Conservation (phyloP, 306 rosid species). For the Prunus mongolica region DNA sequence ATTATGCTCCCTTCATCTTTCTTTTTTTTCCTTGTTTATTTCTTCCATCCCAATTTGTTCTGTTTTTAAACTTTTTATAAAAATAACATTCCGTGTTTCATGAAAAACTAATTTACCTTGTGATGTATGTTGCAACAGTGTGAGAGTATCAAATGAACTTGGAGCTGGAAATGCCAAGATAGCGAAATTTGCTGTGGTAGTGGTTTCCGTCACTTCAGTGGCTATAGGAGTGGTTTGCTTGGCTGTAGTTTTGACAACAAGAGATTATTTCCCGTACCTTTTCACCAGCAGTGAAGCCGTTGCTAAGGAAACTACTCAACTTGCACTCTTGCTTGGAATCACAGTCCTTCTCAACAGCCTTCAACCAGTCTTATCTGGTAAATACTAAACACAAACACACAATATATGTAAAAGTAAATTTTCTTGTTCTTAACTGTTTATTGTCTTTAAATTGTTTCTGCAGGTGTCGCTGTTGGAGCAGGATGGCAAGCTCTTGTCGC, state of each 20-base stretch:
- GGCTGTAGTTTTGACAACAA: slow-evolving; percentile 41
- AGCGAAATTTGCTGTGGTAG: slow-evolving; percentile 63
- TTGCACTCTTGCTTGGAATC: slow-evolving; percentile 52
- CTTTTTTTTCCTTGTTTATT: not conserved
- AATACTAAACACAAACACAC: not conserved
- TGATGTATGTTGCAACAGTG: slow-evolving; percentile 40
- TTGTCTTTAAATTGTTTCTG: not conserved
- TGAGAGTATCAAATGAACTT: slow-evolving; percentile 86
- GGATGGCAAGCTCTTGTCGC: slow-evolving; percentile 85
- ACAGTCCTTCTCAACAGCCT: slow-evolving; percentile 70
- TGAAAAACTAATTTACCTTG: too few species aligned
- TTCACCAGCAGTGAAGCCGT: slow-evolving; percentile 61
- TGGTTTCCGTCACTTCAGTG: slow-evolving; percentile 64
- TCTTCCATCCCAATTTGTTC: not conserved
- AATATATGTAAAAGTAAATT: not conserved
- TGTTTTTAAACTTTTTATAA: not conserved
- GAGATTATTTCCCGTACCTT: slow-evolving; percentile 56
- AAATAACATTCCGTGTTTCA: too few species aligned
- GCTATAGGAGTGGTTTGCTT: slow-evolving; percentile 50
- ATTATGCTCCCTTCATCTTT: not conserved
- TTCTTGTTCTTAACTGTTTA: not conserved
- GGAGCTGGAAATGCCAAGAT: slow-evolving; percentile 55
- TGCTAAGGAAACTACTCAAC: slow-evolving; percentile 64
- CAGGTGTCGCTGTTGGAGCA: slow-evolving; percentile 90
- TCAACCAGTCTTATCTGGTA: slow-evolving; percentile 76